Conservation (phyloP, 805 yeast genomes). For the Candida caryicola region DNA sequence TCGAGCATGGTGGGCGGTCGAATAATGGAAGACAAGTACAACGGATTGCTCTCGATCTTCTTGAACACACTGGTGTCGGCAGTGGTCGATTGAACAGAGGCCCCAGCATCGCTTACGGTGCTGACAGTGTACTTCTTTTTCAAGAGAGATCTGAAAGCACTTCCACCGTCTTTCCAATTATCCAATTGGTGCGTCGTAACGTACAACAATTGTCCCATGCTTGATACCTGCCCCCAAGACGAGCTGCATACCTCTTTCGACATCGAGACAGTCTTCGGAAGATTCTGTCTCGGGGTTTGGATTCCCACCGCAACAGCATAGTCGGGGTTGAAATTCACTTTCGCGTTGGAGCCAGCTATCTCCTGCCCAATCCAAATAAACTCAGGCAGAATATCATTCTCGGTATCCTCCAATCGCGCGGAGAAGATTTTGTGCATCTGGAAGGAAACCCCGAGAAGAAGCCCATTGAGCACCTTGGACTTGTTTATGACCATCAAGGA, state of each 20-base stretch:
- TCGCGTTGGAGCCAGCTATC: slow-evolving; percentile 21
- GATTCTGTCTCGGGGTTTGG: slow-evolving; percentile 26
- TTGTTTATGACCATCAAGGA: slow-evolving; percentile 28
- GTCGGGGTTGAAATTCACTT: slow-evolving; percentile 23
- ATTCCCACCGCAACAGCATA: slow-evolving; percentile 31
- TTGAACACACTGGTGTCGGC: slow-evolving; percentile 2
- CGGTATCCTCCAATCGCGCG: slow-evolving; percentile 16
- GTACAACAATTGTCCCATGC: slow-evolving; percentile 26
- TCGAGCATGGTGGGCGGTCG: slow-evolving; percentile 22
- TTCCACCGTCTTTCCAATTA: slow-evolving; percentile 19
- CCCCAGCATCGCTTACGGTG: slow-evolving; percentile 5
- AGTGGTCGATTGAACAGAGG: neutral
- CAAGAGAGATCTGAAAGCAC: slow-evolving; percentile 14
- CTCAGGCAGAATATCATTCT: slow-evolving; percentile 19
- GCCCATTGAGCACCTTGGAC: slow-evolving; percentile 23
- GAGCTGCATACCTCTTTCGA: slow-evolving; percentile 35
- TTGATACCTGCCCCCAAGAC: slow-evolving; percentile 36
- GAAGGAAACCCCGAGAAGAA: slow-evolving; percentile 24
- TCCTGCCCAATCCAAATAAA: slow-evolving; percentile 36
- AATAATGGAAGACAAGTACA: slow-evolving; percentile 21
- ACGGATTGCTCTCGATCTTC: slow-evolving; percentile 19
- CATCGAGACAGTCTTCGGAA: slow-evolving; percentile 12
- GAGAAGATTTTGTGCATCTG: slow-evolving; percentile 20
- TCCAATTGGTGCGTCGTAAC: slow-evolving; percentile 37
- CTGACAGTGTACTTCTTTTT: slow-evolving; percentile 13